phyloP scores from a whole-genome alignment of 2,329 filamentous ascomycete species.

The Albifimbria verrucaria region DNA sequence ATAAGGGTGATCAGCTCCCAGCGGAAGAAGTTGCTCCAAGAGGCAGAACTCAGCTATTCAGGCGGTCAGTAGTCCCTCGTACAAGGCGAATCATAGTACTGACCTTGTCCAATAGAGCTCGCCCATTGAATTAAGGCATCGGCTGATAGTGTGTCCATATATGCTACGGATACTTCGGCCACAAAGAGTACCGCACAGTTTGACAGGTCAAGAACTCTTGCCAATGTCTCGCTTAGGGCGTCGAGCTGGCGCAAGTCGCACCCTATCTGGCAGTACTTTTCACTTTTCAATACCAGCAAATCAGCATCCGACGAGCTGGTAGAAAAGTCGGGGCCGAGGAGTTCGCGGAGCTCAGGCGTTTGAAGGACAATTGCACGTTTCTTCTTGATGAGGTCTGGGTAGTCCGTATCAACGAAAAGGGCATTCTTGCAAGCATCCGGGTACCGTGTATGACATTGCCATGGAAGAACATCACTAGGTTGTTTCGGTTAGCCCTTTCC shows the following conservation, averaged over 20 bases:
- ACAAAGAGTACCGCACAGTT: conserved; percentile 70
- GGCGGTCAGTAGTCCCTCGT: not conserved
- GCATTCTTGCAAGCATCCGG: conserved; percentile 52
- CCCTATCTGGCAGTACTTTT: conserved; percentile 73
- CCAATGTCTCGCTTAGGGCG: conserved; percentile 57
- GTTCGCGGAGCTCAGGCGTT: conserved; percentile 52
- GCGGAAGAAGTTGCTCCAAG: conserved; percentile 81
- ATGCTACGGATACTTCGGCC: conserved; percentile 87
- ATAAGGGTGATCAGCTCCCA: conserved; percentile 76
- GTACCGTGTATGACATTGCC: conserved; percentile 73
- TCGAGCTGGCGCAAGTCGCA: conserved; percentile 73
- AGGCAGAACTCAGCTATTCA: conserved; percentile 68
- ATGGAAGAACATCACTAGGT: conserved; percentile 79
- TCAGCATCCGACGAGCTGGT: conserved; percentile 36
- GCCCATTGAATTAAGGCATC: conserved; percentile 78
- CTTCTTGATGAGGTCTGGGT: conserved; percentile 71
- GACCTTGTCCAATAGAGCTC: conserved; percentile 65
- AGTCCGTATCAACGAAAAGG: conserved; percentile 82
- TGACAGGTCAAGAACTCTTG: conserved; percentile 52
- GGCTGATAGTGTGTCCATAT: conserved; percentile 74
- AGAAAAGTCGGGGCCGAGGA: conserved; percentile 26
- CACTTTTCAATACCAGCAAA: conserved; percentile 58
- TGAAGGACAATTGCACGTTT: conserved; percentile 67
- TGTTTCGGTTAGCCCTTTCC: not conserved
- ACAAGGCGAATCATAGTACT: too few species aligned